Evolutionary conservation across 139 green algal genomes (phyloP), one percentile per base, ranked within the genome.

Genomic region (Picochlorum costavermella): DNA sequence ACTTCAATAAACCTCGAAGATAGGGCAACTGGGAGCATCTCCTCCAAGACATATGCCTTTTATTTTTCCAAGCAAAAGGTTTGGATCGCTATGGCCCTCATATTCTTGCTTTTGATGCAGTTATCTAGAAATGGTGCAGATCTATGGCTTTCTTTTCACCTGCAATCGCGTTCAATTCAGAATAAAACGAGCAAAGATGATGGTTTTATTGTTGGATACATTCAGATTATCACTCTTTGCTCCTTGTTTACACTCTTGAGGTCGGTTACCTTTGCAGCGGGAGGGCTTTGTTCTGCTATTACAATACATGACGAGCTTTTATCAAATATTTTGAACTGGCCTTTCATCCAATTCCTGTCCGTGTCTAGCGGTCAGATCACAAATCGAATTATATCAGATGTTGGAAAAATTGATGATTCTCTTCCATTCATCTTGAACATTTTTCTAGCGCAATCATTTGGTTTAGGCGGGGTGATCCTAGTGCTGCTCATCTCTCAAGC

Each of bases 361-460:
- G 76, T 72, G 14, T 72, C 80, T 1, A 17, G 68, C 4, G 87
- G 85, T 26, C 68, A 80, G 16, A 66, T 92, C 3, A 62, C 94
- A 33, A 95, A 95, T 81, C 74, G 89, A 37, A 92, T 96, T 31
- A 90, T 83, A 1, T 90, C 84, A 0, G 90, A 96, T 68, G 71
- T 67, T 44, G 77, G 75, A n/a, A 83, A 69, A 3, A 72, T 88
- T 13, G 90, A 96, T 50, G 87, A 96, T 74, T 81, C 72, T 0
- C 76, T 96, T 36, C 90, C 89, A 14, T 96, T 96, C 78, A 92
- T 92, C 20, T 46, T 81, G 29, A 96, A 96, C 82, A 96, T 96
- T 55, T 64, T 94, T 16, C 73, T 96, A 44, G 88, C 90, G 26
- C 85, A 88, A 66, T 29, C 64, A 30, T 75, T 81, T 60, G 77